These are phyloP conservation scores for Pseudocercospora vitis DNA, from an alignment of 2,329 filamentous ascomycete genomes.

Conservation along the genomic window DNA sequence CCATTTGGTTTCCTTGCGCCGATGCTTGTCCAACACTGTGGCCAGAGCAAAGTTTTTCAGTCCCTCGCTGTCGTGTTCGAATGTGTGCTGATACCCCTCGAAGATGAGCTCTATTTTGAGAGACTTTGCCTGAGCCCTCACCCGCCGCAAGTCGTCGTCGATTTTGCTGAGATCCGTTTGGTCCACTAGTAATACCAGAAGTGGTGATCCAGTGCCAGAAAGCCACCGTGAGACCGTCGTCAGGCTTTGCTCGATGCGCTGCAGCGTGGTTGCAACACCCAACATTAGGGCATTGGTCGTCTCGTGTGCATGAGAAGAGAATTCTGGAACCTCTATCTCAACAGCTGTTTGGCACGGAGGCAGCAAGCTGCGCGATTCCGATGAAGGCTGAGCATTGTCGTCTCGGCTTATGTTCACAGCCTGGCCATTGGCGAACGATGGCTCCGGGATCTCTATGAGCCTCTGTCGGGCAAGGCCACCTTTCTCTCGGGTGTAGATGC, in stretches of 20 bases:
- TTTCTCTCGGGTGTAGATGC: constrained; percentile 21
- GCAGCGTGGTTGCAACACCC: constrained; percentile 29
- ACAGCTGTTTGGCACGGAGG: constrained; percentile 22
- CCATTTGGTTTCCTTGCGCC: constrained; percentile 27
- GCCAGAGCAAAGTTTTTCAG: constrained; percentile 32
- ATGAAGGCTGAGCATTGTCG: constrained; percentile 13
- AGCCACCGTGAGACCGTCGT: constrained; percentile 31
- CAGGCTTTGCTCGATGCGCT: constrained; percentile 27
- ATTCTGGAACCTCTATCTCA: constrained; percentile 25
- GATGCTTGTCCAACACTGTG: constrained; percentile 23
- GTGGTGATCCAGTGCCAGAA: constrained; percentile 28
- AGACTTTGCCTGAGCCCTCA: constrained; percentile 18
- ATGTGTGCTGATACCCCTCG: constrained; percentile 25
- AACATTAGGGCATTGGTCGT: constrained; percentile 29
- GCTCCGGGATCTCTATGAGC: constrained; percentile 16
- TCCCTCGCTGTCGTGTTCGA: constrained; percentile 26
- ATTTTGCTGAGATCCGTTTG: constrained; percentile 22
- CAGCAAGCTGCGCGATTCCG: constrained; percentile 16
- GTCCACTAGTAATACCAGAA: constrained; percentile 30
- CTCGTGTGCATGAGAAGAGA: constrained; percentile 13
- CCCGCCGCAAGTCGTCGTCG: constrained; percentile 13
- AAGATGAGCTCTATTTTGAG: constrained; percentile 28
- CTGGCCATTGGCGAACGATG: constrained; percentile 8
- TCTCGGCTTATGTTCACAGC: constrained; percentile 18
- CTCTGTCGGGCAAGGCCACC: constrained; percentile 19